A percentile compares a stretch with the other conserved stretches of the same genome.
Conservation (phyloP, 495 filamentous ascomycete genomes). For the Talaromyces ruber region DNA sequence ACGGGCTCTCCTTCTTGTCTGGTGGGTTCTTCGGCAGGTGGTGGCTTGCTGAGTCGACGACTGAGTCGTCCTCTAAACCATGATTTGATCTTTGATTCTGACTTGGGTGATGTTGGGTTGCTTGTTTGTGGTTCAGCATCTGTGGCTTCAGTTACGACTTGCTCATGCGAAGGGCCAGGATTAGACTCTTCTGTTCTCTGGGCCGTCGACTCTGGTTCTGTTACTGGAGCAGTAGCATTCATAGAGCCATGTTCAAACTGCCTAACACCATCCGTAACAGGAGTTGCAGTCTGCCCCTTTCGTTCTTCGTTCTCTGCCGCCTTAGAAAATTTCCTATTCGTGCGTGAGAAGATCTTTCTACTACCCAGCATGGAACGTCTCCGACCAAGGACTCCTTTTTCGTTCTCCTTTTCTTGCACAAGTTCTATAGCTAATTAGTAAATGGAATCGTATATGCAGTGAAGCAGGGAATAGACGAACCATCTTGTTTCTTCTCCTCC, state of each 20-base stretch:
- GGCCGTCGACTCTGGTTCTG: conserved; percentile 9
- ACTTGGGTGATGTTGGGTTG: conserved; percentile 10
- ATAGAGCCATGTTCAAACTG: neutral
- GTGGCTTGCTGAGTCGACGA: conserved; percentile 25
- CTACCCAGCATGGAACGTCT: neutral
- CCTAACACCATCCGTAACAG: neutral
- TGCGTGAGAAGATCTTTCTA: neutral
- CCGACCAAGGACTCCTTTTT: conserved; percentile 1
- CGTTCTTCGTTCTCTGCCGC: conserved; percentile 19
- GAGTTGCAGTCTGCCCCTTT: conserved; percentile 2
- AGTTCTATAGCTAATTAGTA: conserved; percentile 40
- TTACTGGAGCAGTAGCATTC: neutral
- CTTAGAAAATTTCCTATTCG: neutral
- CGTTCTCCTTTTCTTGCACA: conserved; percentile 24
- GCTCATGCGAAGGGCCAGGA: neutral
- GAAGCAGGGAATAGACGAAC: conserved; percentile 21
- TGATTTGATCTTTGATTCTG: conserved; percentile 41
- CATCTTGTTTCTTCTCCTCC: conserved; percentile 42
- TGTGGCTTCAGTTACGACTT: conserved; percentile 7
- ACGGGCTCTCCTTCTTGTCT: neutral
- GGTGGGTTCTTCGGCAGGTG: conserved; percentile 1
- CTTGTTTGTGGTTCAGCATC: neutral
- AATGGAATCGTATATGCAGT: conserved; percentile 4
- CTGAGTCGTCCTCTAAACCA: conserved; percentile 54
- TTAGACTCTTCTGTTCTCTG: conserved; percentile 4